phyloP scores from a whole-genome alignment of 257 asterid genomes.

The Gentiana dahurica region DNA sequence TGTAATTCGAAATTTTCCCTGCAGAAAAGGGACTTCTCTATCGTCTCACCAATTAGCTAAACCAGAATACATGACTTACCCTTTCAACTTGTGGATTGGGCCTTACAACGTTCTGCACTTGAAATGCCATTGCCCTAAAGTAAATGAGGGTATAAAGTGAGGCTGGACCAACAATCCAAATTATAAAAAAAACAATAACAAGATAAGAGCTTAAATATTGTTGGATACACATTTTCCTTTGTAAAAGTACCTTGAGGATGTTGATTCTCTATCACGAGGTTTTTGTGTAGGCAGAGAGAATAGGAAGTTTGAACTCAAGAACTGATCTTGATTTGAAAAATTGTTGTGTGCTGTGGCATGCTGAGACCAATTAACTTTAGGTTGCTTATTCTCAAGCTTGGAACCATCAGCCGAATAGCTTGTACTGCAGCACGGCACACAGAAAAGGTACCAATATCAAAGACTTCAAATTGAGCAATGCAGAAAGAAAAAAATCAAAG shows the following conservation, averaged over 20 bases:
- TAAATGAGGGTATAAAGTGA: slow-evolving; percentile 9
- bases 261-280: slow-evolving; percentile 37
- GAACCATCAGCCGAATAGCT: slow-evolving; percentile 26
- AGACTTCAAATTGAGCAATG: neutral
- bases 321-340: slow-evolving; percentile 47
- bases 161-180: slow-evolving; percentile 3
- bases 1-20: neutral
- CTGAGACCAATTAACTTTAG: slow-evolving; percentile 54
- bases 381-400: slow-evolving; percentile 22
- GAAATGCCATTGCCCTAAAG: slow-evolving; percentile 45
- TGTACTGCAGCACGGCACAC: slow-evolving; percentile 23
- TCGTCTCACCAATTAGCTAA: neutral
- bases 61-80: slow-evolving; percentile 28
- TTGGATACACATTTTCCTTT: neutral
- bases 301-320: slow-evolving; percentile 52
- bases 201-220: neutral
- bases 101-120: slow-evolving; percentile 36
- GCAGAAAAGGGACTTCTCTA: neutral
- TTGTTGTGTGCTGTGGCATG: slow-evolving; percentile 59
- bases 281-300: slow-evolving; percentile 64
- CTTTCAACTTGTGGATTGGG: slow-evolving; percentile 50
- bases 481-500: neutral
- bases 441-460: slow-evolving; percentile 3
- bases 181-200: neutral
- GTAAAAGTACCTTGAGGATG: slow-evolving; percentile 40